Conservation (phyloP, 1,284 basidiomycete species). For the Boletus mariae region DNA sequence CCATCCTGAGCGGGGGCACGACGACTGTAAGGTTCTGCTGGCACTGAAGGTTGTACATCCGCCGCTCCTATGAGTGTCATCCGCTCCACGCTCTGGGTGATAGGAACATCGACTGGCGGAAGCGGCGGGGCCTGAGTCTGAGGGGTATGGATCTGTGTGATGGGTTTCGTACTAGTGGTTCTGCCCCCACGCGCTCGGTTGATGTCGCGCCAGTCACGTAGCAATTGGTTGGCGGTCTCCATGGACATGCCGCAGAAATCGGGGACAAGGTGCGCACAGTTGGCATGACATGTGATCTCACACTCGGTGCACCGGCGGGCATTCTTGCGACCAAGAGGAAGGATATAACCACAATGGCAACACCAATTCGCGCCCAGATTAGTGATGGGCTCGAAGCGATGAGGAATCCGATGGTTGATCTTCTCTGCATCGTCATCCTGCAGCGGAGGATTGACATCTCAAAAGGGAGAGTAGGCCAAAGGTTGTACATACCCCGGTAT, state of each 20-base stretch:
- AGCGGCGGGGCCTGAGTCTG: slow-evolving; percentile 31
- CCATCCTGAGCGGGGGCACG: slow-evolving; percentile 33
- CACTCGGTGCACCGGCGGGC: slow-evolving; percentile 95
- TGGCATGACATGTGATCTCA: slow-evolving; percentile 94
- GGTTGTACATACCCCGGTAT: slow-evolving; percentile 71
- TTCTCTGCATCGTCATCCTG: slow-evolving; percentile 97
- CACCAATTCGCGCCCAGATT: slow-evolving; percentile 99
- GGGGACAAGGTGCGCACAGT: slow-evolving; percentile 96
- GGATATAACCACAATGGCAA: slow-evolving; percentile 98
- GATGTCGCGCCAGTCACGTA: slow-evolving; percentile 87
- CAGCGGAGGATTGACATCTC: slow-evolving; percentile 31
- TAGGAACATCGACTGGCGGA: slow-evolving; percentile 28
- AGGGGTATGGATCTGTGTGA: slow-evolving; percentile 35
- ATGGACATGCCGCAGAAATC: slow-evolving; percentile 99
- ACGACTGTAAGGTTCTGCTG: slow-evolving; percentile 37
- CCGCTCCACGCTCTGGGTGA: slow-evolving; percentile 46
- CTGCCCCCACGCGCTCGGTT: slow-evolving; percentile 55
- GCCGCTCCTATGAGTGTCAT: slow-evolving; percentile 46
- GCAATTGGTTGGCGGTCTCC: slow-evolving; percentile 95
- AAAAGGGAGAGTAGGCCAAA: slow-evolving; percentile 7
- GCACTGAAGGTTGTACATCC: slow-evolving; percentile 28
- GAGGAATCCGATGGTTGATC: slow-evolving; percentile 98
- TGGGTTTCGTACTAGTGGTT: slow-evolving; percentile 34
- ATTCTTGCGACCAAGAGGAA: slow-evolving; percentile 96
- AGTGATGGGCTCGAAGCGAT: slow-evolving; percentile 96